Conservation (phyloP, 2,329 filamentous ascomycete species). For the Verticillium zaregamsianum region DNA sequence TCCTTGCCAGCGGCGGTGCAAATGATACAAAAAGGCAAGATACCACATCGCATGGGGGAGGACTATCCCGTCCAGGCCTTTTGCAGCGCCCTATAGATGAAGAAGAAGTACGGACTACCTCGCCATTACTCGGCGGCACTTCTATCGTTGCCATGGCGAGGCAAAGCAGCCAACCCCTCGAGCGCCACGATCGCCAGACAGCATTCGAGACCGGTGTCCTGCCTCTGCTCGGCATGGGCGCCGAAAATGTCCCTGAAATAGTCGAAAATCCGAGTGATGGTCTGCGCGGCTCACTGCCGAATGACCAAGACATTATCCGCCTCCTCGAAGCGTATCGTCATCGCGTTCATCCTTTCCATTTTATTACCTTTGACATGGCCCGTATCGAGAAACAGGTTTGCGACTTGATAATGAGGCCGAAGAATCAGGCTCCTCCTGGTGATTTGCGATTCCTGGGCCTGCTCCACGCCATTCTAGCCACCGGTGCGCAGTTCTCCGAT, state of each 20-base stretch:
- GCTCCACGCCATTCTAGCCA: background rate
- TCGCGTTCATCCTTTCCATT: background rate
- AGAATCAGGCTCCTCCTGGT: background rate
- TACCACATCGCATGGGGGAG: too few species aligned
- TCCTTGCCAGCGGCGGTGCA: background rate
- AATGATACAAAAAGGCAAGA: background rate
- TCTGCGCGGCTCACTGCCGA: background rate
- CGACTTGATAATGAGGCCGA: background rate
- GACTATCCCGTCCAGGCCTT: too few species aligned
- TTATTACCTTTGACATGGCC: background rate
- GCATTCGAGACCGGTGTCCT: background rate
- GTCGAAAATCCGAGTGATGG: background rate
- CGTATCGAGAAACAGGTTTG: background rate
- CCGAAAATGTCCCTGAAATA: background rate
- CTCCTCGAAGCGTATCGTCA: background rate
- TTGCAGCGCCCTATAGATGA: background rate
- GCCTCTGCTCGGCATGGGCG: background rate
- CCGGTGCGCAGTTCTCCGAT: background rate
- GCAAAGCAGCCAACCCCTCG: background rate
- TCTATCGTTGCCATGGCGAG: background rate
- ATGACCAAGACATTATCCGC: background rate
- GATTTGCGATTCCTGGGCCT: background rate
- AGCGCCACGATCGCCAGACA: background rate
- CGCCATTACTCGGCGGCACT: background rate
- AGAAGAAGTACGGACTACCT: background rate